These are phyloP conservation scores for Chrysanthemum makinoi DNA, from an alignment of 129 eudicot species.

Conservation along the genomic window DNA sequence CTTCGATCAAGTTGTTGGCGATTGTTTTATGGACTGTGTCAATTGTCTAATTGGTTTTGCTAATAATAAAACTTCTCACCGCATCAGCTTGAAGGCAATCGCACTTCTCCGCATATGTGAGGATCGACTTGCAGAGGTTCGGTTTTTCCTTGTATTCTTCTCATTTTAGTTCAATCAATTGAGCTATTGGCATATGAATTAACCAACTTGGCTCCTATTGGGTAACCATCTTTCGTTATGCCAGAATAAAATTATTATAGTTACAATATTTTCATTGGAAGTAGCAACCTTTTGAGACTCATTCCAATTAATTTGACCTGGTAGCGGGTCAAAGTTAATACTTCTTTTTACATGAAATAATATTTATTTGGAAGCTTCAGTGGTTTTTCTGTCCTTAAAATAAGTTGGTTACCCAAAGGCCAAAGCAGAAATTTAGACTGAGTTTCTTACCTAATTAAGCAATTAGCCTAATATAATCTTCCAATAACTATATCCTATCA, in stretches of 20 bases:
- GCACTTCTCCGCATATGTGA: constrained; percentile 98
- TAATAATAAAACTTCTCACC: constrained; percentile 85
- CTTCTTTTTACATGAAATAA: neutral
- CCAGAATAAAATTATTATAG: neutral
- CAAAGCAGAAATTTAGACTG: too few relatives aligned
- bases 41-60: constrained; percentile 97
- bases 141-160: constrained; percentile 10
- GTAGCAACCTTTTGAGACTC: too few relatives aligned
- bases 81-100: constrained; percentile 96
- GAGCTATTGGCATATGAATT: neutral
- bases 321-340: neutral
- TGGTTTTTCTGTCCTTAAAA: too few relatives aligned
- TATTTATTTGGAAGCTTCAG: too few relatives aligned
- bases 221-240: too few relatives aligned
- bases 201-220: too few relatives aligned
- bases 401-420: too few relatives aligned
- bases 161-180: neutral
- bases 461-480: neutral
- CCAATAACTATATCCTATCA: neutral
- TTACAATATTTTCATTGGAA: neutral
- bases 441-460: too few relatives aligned
- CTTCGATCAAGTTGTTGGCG: constrained; percentile 98
- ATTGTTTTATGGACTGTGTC: constrained; percentile 97
- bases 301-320: neutral
- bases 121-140: constrained; percentile 99